These are phyloP conservation scores for Pyricularia sp. DNA, from an alignment of 2,329 filamentous ascomycete species.

Conservation along the genomic window DNA sequence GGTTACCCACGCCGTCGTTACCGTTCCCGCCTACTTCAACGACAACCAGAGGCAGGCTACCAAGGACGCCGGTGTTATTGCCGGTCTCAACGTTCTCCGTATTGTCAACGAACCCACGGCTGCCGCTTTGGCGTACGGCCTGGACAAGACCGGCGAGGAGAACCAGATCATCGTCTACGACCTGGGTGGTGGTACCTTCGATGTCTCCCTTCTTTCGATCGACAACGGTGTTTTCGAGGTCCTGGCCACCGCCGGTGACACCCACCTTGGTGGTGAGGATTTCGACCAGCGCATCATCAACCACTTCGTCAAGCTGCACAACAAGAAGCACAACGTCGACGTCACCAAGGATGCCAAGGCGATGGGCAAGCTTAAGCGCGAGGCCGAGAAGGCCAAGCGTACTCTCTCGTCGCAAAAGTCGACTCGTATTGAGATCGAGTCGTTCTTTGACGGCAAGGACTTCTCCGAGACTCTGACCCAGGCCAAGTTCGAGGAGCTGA, in stretches of 20 bases:
- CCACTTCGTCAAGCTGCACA: slow-evolving; percentile 94
- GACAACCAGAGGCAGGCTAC: slow-evolving; percentile 95
- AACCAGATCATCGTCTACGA: slow-evolving; percentile 89
- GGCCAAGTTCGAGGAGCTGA: slow-evolving; percentile 98
- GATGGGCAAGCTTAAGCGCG: slow-evolving; percentile 99
- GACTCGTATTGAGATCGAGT: slow-evolving; percentile 91
- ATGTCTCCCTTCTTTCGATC: slow-evolving; percentile 88
- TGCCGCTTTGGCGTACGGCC: slow-evolving; percentile 88
- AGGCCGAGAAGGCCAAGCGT: slow-evolving; percentile 99
- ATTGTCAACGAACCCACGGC: slow-evolving; percentile 96
- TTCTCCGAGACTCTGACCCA: slow-evolving; percentile 97
- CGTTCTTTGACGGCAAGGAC: slow-evolving; percentile 93
- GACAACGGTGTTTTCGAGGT: slow-evolving; percentile 93
- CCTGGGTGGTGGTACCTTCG: slow-evolving; percentile 89
- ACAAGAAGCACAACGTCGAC: slow-evolving; percentile 94
- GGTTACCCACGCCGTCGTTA: slow-evolving; percentile 82
- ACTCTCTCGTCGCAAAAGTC: slow-evolving; percentile 92
- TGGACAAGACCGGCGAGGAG: slow-evolving; percentile 77
- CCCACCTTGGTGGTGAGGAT: slow-evolving; percentile 95
- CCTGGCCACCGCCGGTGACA: slow-evolving; percentile 89
- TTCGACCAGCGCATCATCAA: slow-evolving; percentile 97
- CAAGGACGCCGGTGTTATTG: slow-evolving; percentile 88
- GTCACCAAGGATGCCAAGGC: slow-evolving; percentile 92
- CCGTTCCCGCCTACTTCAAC: slow-evolving; percentile 96
- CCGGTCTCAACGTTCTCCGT: slow-evolving; percentile 89